A percentile compares a stretch with the other conserved stretches of the same genome.
Conservation (phyloP, 495 filamentous ascomycete species). For the Annulohypoxylon moriforme region DNA sequence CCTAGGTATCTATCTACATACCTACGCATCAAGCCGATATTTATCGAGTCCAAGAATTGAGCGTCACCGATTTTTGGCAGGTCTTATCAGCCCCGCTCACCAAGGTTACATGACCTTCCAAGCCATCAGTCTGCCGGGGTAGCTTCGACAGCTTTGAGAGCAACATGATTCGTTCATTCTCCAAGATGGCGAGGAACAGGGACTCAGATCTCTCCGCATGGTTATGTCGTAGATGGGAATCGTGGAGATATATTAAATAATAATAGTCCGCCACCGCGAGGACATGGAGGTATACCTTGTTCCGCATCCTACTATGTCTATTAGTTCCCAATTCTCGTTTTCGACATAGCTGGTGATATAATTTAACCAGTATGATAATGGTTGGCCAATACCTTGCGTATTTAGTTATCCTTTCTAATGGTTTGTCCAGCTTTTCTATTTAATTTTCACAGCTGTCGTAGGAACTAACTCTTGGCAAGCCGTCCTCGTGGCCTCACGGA, state of each 20-base stretch:
- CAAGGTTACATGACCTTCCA: slow-evolving; percentile 37
- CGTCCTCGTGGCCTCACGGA: slow-evolving; percentile 28
- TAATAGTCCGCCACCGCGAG: background rate
- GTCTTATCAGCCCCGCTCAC: slow-evolving; percentile 40
- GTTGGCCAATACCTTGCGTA: slow-evolving; percentile 12
- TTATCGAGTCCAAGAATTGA: slow-evolving; percentile 9
- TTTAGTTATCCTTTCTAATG: slow-evolving; percentile 21
- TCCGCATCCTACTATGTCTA: slow-evolving; percentile 5
- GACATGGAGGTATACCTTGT: background rate
- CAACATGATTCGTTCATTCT: slow-evolving; percentile 33
- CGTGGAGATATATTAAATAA: slow-evolving; percentile 21
- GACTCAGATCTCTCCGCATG: slow-evolving; percentile 17
- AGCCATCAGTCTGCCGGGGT: slow-evolving; percentile 12
- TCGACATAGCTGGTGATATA: background rate
- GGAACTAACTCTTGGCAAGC: slow-evolving; percentile 20
- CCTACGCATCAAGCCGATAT: slow-evolving; percentile 1
- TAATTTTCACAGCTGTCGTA: background rate
- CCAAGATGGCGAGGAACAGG: slow-evolving; percentile 15
- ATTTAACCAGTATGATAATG: slow-evolving; percentile 17
- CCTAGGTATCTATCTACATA: background rate
- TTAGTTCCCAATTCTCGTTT: background rate
- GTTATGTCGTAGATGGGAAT: background rate
- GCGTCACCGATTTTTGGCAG: background rate
- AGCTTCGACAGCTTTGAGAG: slow-evolving; percentile 14
- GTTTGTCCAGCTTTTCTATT: slow-evolving; percentile 18